Evolutionary conservation across 768 basidiomycete genomes (phyloP).

Genomic region (Tylopilus cervinicoccineus): DNA sequence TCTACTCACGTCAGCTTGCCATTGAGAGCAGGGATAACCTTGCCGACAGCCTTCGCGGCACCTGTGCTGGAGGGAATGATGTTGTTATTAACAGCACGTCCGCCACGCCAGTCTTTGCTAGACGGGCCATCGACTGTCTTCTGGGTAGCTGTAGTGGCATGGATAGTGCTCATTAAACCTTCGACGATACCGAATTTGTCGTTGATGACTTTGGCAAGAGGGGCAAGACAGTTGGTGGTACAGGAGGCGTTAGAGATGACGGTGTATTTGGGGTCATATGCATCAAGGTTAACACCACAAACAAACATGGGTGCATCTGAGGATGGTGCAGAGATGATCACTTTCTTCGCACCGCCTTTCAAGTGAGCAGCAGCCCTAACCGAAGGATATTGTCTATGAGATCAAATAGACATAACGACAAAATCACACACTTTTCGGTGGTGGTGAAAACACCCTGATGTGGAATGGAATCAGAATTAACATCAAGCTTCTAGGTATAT

Average conservation of each 20-base stretch:
- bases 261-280: constrained; percentile 82
- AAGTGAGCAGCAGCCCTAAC: constrained; percentile 84
- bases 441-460: constrained; percentile 94
- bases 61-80: constrained; percentile 99
- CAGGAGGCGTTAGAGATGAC: constrained; percentile 99
- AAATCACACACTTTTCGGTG: constrained; percentile 64
- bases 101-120: constrained; percentile 95
- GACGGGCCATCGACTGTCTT: constrained; percentile 95
- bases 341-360: constrained; percentile 99
- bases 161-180: constrained; percentile 98
- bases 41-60: constrained; percentile 98
- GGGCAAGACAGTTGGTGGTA: constrained; percentile 99
- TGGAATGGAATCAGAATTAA: constrained; percentile 3
- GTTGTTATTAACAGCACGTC: constrained; percentile 94
- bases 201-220: constrained; percentile 95
- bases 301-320: constrained; percentile 95
- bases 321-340: constrained; percentile 99
- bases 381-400: not conserved
- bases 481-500: not conserved
- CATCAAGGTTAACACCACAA: constrained; percentile 90
- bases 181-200: constrained; percentile 97
- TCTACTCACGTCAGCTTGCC: constrained; percentile 91
- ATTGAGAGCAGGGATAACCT: constrained; percentile 94
- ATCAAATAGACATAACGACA: not conserved
- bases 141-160: constrained; percentile 94